These are phyloP conservation scores for Henckelia pumila DNA, from an alignment of 257 asterid species.

Conservation along the genomic window DNA sequence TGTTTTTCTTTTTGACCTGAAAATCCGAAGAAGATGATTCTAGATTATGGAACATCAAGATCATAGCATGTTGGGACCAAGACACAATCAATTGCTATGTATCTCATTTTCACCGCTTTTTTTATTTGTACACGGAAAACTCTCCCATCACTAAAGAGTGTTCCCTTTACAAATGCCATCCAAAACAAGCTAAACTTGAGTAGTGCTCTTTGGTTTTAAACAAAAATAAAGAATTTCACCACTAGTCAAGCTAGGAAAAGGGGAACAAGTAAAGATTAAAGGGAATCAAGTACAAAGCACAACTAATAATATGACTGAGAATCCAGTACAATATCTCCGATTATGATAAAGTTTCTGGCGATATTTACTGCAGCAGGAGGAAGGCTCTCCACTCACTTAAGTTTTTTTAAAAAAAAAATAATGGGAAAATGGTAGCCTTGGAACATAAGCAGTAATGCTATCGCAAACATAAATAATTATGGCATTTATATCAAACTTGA, in stretches of 20 bases:
- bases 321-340: background rate
- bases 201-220: background rate
- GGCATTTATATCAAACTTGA: background rate
- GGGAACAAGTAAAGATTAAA: background rate
- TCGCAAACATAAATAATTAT: background rate
- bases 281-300: background rate
- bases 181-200: background rate
- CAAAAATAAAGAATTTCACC: background rate
- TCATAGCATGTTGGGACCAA: background rate
- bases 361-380: background rate
- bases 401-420: too few relatives aligned
- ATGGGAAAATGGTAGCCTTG: background rate
- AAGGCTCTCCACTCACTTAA: background rate
- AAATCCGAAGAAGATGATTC: constrained; percentile 26
- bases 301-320: background rate
- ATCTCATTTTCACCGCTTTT: background rate
- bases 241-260: background rate
- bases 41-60: constrained; percentile 10
- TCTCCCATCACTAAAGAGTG: background rate
- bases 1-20: constrained; percentile 79
- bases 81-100: background rate
- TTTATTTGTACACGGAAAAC: background rate
- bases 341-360: background rate
- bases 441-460: background rate
- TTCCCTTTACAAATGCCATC: background rate